Base-by-base conservation (phyloP, 2,329 filamentous ascomycete species). In the Decorospora gaudefroyi region DNA sequence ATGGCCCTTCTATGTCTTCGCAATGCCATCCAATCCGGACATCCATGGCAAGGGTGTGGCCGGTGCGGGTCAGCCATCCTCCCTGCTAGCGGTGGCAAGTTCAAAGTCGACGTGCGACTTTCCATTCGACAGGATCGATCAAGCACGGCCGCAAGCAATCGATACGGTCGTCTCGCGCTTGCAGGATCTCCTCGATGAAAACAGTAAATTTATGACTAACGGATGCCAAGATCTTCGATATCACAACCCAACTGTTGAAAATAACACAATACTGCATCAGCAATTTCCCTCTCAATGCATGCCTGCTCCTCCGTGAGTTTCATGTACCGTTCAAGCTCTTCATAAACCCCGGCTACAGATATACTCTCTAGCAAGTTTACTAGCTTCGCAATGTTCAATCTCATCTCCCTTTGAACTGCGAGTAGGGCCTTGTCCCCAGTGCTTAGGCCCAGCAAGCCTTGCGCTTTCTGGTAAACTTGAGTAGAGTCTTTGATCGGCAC, bases 1-100 rank as follows among this genome's bases (percentile, higher is more conserved):
- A 40, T 37, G 37, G 37, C 39, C 33, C 38, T 51, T 46, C 9
- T 43, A 34, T 40, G 30, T 43, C 33, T 46, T 41, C 22, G 18
- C 35, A 49, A 44, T 44, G 40, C 19, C n/a, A 41, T 40, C 34
- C 31, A 38, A 30, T 40, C 21, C 26, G 2, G 35, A 49, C 35
- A 25, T 49, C 41, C 30, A 44, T 41, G 26, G 39, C 29, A 49
- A 49, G 11, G 11, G 1, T 26, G 16, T 38, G 27, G 26, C 41
- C 6, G 17, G 41, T n/a, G 42, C 25, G 42, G 42, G 36, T 31
- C 36, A 29, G 26, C 40, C 40, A 12, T n/a, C n/a, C n/a, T n/a
- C n/a, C n/a, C n/a, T n/a, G n/a, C n/a, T n/a, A n/a, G n/a, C n/a
- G n/a, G n/a, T n/a, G n/a, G n/a, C n/a, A n/a, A n/a, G n/a, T n/a